Base-by-base conservation (phyloP, 768 basidiomycete species). In the Trametes meyenii region DNA sequence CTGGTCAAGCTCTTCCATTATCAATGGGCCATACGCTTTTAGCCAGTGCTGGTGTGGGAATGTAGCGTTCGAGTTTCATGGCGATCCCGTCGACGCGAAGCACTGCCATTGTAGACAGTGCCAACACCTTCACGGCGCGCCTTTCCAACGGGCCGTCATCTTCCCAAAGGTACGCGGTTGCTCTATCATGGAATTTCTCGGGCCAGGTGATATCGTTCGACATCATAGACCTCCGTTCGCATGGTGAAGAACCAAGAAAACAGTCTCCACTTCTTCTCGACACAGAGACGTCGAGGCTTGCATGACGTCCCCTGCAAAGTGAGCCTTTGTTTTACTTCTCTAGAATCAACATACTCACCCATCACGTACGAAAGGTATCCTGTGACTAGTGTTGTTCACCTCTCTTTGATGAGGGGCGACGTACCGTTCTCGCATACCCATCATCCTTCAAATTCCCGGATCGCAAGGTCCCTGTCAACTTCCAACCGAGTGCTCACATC, bases 71-170 rank as follows among this genome's bases (percentile, higher is more conserved):
- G 71, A 73, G 45, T 69, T 75, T 44, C 67, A 72, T 26, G 72
- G 73, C 4, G 68, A 74, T 45, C 73, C 73, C 0, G 21, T 75
- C 14, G 72, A 75, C 49, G 73, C 73, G 14, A 74, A 75, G 40
- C 66, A 72, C 53, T 75, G 74, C 60, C 74, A 75, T 59, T 74
- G 73, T 50, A 55, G 64, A 8, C 71, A 73, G 45, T 74, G 72
- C 42, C 74, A 75, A 56, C 60, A 58, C 35, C 58, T 74, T 10
- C 74, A 75, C 40, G 71, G 73, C 10, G 73, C 74, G 3, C 73
- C 74, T 0, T 75, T 74, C 56, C 74, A 75, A 50, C 74, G 74
- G 74, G 73, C 72, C 4, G 74, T 74, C 17, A 75, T 75, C 17
- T 75, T 73, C 39, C 72, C 73, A 10, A 74, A 74, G 69, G 70